Evolutionary conservation across 2,329 filamentous ascomycete genomes (phyloP).

Genomic region (Pezicula carpinea): DNA sequence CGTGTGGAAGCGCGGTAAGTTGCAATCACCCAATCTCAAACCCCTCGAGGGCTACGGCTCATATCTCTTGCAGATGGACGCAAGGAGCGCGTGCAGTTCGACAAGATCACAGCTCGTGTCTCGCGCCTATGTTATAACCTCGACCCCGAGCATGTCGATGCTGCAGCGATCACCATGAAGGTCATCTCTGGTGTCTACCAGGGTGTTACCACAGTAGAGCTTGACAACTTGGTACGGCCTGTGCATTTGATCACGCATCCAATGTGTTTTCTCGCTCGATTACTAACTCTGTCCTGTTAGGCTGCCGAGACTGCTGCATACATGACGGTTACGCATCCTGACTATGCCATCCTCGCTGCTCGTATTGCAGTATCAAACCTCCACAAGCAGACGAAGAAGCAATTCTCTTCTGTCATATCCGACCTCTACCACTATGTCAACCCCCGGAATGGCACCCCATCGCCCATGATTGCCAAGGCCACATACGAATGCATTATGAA

Average conservation of each 20-base stretch:
- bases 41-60: background rate
- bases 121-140: constrained; percentile 97
- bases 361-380: constrained; percentile 99
- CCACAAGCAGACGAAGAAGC: constrained; percentile 99
- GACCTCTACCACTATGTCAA: constrained; percentile 97
- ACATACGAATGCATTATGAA: constrained; percentile 93
- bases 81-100: constrained; percentile 99
- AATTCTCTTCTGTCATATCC: constrained; percentile 91
- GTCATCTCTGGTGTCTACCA: constrained; percentile 99
- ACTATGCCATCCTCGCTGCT: constrained; percentile 97
- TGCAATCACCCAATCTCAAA: constrained; percentile 1
- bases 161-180: constrained; percentile 97
- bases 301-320: constrained; percentile 98
- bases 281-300: constrained; percentile 41
- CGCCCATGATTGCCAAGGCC: constrained; percentile 91
- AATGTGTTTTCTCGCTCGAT: constrained; percentile 6
- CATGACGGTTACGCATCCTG: constrained; percentile 98
- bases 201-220: constrained; percentile 91
- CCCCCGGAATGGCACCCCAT: constrained; percentile 76
- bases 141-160: constrained; percentile 92
- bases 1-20: constrained; percentile 32
- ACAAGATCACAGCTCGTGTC: constrained; percentile 99
- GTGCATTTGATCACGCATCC: constrained; percentile 11
- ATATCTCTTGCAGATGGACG: constrained; percentile 68
- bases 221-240: constrained; percentile 85